Conservation (phyloP, 164 flowering plant species). For the Amborella trichopoda region DNA sequence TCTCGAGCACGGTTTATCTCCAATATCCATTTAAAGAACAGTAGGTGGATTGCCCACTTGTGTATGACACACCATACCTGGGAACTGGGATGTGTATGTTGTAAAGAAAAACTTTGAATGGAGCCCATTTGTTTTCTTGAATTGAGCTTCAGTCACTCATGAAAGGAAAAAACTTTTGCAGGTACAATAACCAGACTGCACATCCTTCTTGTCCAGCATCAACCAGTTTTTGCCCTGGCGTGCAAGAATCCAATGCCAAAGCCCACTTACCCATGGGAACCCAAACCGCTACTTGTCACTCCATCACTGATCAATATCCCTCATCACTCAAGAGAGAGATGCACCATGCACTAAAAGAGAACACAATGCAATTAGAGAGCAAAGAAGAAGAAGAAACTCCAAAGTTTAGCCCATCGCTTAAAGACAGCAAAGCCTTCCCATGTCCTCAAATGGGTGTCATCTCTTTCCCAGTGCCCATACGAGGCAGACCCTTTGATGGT, state of each 20-base stretch:
- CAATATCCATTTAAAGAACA: no score
- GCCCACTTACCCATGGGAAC: conserved; percentile 17
- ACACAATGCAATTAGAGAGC: conserved; percentile 8
- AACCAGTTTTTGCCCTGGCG: conserved; percentile 14
- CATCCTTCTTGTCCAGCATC: conserved; percentile 16
- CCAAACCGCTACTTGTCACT: conserved; percentile 5
- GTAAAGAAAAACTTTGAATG: no score
- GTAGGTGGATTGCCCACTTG: no score
- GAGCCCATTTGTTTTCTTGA: no score
- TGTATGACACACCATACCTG: no score
- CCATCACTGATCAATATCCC: background rate
- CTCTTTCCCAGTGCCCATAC: conserved; percentile 29
- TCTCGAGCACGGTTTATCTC: no score
- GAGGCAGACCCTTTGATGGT: conserved; percentile 26
- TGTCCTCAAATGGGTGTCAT: conserved; percentile 20
- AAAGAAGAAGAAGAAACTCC: conserved; percentile 14
- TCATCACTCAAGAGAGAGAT: background rate
- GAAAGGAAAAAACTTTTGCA: conserved; percentile 28
- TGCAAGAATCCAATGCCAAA: conserved; percentile 12
- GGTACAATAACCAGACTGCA: conserved; percentile 38
- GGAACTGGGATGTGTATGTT: no score
- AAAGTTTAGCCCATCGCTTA: conserved; percentile 17
- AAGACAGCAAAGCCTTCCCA: conserved; percentile 5
- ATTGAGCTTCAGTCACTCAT: no score
- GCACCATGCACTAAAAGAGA: background rate